Percentiles rank a stretch among this genome's conserved stretches.
These are phyloP conservation scores for Trichoderma koningii DNA, from an alignment of 2,329 filamentous ascomycete species.

Conservation along the genomic window DNA sequence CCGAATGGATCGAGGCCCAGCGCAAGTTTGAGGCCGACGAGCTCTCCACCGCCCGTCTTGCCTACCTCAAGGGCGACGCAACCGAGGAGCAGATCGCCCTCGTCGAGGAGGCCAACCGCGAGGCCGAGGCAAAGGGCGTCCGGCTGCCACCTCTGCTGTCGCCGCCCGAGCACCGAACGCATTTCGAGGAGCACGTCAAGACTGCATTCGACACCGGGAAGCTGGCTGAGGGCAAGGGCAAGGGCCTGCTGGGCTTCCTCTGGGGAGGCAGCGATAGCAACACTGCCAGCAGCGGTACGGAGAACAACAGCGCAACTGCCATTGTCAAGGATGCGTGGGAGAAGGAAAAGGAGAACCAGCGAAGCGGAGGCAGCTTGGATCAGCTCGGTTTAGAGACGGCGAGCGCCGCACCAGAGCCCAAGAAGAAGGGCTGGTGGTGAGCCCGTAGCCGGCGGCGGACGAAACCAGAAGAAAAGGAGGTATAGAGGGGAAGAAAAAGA, in stretches of 20 bases:
- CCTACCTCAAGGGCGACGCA: constrained; percentile 61
- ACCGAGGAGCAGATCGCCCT: constrained; percentile 58
- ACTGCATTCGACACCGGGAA: constrained; percentile 36
- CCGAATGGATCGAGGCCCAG: constrained; percentile 60
- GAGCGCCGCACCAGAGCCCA: constrained; percentile 36
- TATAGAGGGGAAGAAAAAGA: constrained; percentile 13
- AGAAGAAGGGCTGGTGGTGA: constrained; percentile 57
- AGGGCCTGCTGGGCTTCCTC: constrained; percentile 43
- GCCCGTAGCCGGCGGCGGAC: constrained; percentile 36
- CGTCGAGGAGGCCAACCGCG: constrained; percentile 58
- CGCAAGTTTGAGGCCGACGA: constrained; percentile 56
- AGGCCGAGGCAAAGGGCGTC: constrained; percentile 48
- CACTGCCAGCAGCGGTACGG: constrained; percentile 27
- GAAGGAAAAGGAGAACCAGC: constrained; percentile 54
- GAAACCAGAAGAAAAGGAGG: constrained; percentile 14
- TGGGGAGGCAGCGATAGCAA: constrained; percentile 32
- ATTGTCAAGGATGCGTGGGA: constrained; percentile 51
- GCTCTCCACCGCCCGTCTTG: constrained; percentile 59
- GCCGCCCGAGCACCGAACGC: constrained; percentile 45
- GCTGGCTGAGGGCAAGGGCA: constrained; percentile 30
- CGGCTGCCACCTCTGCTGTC: constrained; percentile 56
- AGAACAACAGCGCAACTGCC: constrained; percentile 31
- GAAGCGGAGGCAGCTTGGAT: constrained; percentile 53
- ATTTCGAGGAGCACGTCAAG: constrained; percentile 42
- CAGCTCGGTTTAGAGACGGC: constrained; percentile 47